Base-by-base conservation (phyloP, 257 asterid genomes). In the Knoxia roxburghii region DNA sequence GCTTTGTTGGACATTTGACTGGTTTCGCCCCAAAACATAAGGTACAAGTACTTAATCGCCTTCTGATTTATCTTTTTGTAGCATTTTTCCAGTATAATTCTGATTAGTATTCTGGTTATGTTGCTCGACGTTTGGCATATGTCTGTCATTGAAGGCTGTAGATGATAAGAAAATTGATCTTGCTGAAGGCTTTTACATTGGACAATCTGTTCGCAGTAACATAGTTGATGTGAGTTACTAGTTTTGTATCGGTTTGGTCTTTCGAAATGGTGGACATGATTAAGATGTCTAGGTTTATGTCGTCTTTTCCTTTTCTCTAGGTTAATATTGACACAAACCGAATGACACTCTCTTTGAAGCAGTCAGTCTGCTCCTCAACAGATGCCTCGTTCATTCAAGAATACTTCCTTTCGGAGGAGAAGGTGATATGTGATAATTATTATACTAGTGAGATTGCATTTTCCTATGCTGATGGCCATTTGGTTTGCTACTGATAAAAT, bases 11-110 rank as follows among this genome's bases (percentile, higher is more conserved):
- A 64, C 95, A 90, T 43, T 83, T 90, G 79, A 94, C 99, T 76
- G 99, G 96, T 48, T 94, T 94, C 87, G 90, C 95, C 73, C 97
- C 99, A 40, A 94, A 83, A 84, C 76, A 82, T 84, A 94, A 83
- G 97, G 97, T 90, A 84, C 45, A 29, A 21, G 24, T 5, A 10
- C 32, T 13, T 48, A 45, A 20, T 29, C n/a, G 58, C 58, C 40
- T 21, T 15, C 54, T 13, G 11, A 40, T 18, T 20, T 32, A 30
- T 64, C 4, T 33, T 8, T 13, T 24, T 37, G 50, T 60, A 37
- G 48, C 49, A 37, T 40, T 50, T 2, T 24, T 62, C 5, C 33
- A 39, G 20, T 49, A 43, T n/a, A n/a, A 13, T 27, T 50, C 35
- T 37, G 49, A 18, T 8, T 24, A 14, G 35, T 56, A 20, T 46